Evolutionary conservation across 164 flowering plant species (phyloP).

Genomic region (Annona squamosa): DNA sequence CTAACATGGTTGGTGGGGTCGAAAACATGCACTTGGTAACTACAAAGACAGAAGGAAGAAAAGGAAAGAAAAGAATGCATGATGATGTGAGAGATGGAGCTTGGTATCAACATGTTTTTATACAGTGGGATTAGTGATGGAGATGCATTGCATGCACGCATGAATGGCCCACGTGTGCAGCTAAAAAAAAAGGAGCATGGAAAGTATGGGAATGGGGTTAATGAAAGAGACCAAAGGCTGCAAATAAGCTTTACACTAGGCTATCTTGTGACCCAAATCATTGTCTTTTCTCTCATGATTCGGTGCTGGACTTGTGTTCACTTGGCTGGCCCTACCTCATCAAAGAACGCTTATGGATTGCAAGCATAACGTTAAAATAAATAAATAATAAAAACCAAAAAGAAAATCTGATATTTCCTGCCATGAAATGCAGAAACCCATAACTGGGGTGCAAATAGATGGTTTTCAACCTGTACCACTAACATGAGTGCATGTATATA

Average conservation of each 20-base stretch:
- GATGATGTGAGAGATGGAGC: not conserved
- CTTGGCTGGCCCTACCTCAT: not conserved
- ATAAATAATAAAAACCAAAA: no score
- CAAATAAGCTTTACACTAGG: not conserved
- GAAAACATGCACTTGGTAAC: not conserved
- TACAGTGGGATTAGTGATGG: not conserved
- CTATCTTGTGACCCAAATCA: not conserved
- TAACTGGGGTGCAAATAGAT: no score
- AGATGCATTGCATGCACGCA: not conserved
- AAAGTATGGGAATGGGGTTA: not conserved
- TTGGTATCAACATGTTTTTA: not conserved
- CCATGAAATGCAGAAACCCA: not conserved
- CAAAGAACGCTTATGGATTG: not conserved
- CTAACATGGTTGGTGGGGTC: not conserved
- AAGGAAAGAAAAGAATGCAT: no score
- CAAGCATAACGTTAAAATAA: no score
- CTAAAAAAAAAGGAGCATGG: not conserved
- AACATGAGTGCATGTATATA: no score
- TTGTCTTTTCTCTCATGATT: not conserved
- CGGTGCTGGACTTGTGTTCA: not conserved
- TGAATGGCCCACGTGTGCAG: not conserved
- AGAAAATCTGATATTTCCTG: not conserved
- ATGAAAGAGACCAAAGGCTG: not conserved
- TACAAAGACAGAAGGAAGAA: not conserved
- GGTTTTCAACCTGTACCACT: no score